These are phyloP conservation scores for Nakaseomyces delphensis DNA, from an alignment of 1,139 yeast genomes.

Conservation along the genomic window DNA sequence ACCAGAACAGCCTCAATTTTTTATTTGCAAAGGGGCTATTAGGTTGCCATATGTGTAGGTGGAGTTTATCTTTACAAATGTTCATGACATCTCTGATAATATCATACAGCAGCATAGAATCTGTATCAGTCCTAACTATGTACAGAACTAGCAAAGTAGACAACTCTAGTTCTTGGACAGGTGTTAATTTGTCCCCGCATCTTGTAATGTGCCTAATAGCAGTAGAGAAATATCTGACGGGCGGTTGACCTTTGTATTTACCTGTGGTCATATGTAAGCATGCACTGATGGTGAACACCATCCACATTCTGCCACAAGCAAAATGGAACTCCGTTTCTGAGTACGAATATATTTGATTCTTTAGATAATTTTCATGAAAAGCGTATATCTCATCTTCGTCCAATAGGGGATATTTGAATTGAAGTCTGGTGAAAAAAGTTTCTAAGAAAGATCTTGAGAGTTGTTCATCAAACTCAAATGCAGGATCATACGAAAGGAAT, in stretches of 20 bases:
- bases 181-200: constrained; percentile 34
- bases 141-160: constrained; percentile 42
- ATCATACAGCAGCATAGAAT: constrained; percentile 43
- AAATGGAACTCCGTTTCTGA: constrained; percentile 39
- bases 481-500: constrained; percentile 38
- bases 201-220: constrained; percentile 47
- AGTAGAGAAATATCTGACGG: constrained; percentile 43
- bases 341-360: constrained; percentile 29
- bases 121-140: constrained; percentile 48
- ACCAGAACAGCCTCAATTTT: constrained; percentile 49
- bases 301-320: constrained; percentile 43
- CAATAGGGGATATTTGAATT: constrained; percentile 43
- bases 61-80: constrained; percentile 33
- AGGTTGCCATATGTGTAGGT: constrained; percentile 35
- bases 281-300: constrained; percentile 43
- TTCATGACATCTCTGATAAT: constrained; percentile 44
- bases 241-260: constrained; percentile 42
- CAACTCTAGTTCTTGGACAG: constrained; percentile 42
- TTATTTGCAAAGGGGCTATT: constrained; percentile 32
- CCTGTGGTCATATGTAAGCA: constrained; percentile 44
- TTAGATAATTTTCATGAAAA: constrained; percentile 39
- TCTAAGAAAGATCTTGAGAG: constrained; percentile 40
- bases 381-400: constrained; percentile 40
- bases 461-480: constrained; percentile 39
- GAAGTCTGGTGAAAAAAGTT: constrained; percentile 43